phyloP scores from a whole-genome alignment of 257 asterid species.

The Scutellaria galericulata region DNA sequence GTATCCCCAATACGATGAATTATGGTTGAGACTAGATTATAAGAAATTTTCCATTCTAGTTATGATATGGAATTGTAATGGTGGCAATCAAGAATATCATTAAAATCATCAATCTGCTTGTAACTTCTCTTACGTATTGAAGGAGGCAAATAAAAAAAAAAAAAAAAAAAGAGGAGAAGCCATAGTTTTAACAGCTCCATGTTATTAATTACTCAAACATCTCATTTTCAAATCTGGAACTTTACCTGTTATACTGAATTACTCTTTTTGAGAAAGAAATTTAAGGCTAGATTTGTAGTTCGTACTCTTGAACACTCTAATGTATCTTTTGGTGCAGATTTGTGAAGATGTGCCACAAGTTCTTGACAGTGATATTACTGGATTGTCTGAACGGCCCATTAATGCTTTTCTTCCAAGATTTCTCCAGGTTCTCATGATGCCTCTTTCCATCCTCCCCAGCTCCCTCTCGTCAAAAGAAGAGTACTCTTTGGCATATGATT shows the following conservation, averaged over 20 bases:
- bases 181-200: slow-evolving; percentile 1
- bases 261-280: background rate
- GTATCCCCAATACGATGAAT: slow-evolving; percentile 11
- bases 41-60: slow-evolving; percentile 1
- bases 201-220: slow-evolving; percentile 9
- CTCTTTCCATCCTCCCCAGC: background rate
- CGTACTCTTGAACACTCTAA: slow-evolving; percentile 7
- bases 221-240: slow-evolving; percentile 14
- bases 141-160: background rate
- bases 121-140: background rate
- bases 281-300: background rate
- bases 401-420: slow-evolving; percentile 85
- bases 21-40: slow-evolving; percentile 13
- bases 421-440: slow-evolving; percentile 61
- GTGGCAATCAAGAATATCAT: background rate
- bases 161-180: background rate
- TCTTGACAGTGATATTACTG: slow-evolving; percentile 82
- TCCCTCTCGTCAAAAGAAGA: background rate
- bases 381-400: slow-evolving; percentile 85
- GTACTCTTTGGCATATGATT: slow-evolving; percentile 6
- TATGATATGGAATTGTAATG: background rate
- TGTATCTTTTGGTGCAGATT: slow-evolving; percentile 49
- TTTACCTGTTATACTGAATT: slow-evolving; percentile 5
- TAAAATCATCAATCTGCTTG: background rate
- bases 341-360: slow-evolving; percentile 93